Base-by-base conservation (phyloP, 306 rosid genomes). In the Citrullus mucosospermus region DNA sequence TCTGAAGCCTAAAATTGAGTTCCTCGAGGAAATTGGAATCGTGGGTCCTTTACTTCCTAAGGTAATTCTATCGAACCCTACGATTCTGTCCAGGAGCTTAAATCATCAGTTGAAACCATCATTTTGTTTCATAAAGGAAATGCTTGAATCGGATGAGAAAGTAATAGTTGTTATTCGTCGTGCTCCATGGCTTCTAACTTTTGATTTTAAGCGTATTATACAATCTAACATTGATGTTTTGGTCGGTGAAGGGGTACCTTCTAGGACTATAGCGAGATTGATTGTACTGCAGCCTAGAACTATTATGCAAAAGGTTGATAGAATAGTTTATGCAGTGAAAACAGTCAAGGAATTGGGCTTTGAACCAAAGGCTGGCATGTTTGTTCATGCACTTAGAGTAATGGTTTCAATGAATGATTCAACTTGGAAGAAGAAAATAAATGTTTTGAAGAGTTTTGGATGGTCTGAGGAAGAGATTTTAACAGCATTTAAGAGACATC, bases 371-470 rank as follows among this genome's bases (percentile, higher is more conserved):
- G 3, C 36, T 11, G 8, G 4, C 22, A 25, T 25, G 76, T 70
- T 79, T 69, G 4, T 79, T 22, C 30, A 3, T 43, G 78, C 82
- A 4, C 0, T 79, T 56, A n/a, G 25, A 3, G 82, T 70, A 8
- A 41, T 43, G 60, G 2, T 79, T 43, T 79, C 78, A 13, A 17
- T 70, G 82, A 79, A 46, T 5, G 82, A 80, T 20, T 28, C 82
- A 30, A 71, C 39, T 28, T 70, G 78, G 82, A 70, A 32, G 18
- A 80, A 53, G 32, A 81, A 81, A 76, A 8, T 81, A 6, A 38
- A 54, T 12, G 56, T 65, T 44, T 76, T 76, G 12, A 76, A 81
- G 80, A 76, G 80, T 41, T 81, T 75, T 30, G 83, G 83, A 22
- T 81, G 80, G 80, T 76, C 83, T 4, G 83, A 81, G 28, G 28